Conservation (phyloP, 495 filamentous ascomycete genomes). For the Penicillium crystallinum region DNA sequence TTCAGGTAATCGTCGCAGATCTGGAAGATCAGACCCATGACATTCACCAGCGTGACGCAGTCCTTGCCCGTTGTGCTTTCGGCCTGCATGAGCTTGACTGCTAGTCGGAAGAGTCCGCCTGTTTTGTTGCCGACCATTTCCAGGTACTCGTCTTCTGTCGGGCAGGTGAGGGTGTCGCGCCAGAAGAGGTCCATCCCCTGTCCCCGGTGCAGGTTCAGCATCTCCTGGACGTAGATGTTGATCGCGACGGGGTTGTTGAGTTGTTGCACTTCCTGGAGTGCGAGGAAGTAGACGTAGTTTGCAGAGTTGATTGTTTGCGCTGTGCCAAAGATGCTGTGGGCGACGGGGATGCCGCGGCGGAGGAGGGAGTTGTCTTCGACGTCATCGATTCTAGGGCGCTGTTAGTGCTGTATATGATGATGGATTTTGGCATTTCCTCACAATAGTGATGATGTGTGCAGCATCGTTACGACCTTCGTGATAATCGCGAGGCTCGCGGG, state of each 20-base stretch:
- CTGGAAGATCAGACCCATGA: slow-evolving; percentile 91
- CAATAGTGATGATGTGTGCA: slow-evolving; percentile 89
- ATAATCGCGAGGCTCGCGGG: slow-evolving; percentile 71
- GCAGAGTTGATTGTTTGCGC: slow-evolving; percentile 96
- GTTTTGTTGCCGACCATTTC: slow-evolving; percentile 99
- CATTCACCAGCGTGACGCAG: slow-evolving; percentile 80
- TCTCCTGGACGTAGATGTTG: slow-evolving; percentile 78
- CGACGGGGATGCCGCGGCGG: slow-evolving; percentile 83
- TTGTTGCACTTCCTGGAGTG: slow-evolving; percentile 74
- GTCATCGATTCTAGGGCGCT: slow-evolving; percentile 65
- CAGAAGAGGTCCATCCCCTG: slow-evolving; percentile 98
- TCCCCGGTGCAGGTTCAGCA: slow-evolving; percentile 89
- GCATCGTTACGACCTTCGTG: slow-evolving; percentile 82
- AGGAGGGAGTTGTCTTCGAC: slow-evolving; percentile 82
- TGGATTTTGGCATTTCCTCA: slow-evolving; percentile 25
- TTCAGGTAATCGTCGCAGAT: slow-evolving; percentile 97
- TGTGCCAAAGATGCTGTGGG: slow-evolving; percentile 90
- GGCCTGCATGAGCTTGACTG: slow-evolving; percentile 94
- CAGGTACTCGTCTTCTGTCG: slow-evolving; percentile 92
- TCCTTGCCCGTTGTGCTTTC: slow-evolving; percentile 61
- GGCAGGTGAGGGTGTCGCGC: slow-evolving; percentile 89
- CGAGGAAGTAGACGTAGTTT: slow-evolving; percentile 95
- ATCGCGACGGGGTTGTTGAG: slow-evolving; percentile 67
- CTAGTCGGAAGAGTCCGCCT: slow-evolving; percentile 89
- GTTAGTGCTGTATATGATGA: background rate